phyloP scores from a whole-genome alignment of 2,329 filamentous ascomycete species.

The Akanthomyces uredinophilus region DNA sequence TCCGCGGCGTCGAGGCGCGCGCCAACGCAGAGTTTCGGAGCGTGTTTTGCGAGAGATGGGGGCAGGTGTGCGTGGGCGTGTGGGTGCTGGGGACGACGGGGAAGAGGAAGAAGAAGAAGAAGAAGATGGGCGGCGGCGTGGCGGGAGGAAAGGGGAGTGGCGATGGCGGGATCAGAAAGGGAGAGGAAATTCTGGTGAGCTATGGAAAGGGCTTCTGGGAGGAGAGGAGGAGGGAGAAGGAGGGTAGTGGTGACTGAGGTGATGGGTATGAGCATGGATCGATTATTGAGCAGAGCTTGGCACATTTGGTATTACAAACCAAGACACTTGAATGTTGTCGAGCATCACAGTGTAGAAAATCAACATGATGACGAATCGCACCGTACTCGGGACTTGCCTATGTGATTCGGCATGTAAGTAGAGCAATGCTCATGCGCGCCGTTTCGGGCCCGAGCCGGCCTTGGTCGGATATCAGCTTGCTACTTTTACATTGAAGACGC shows the following conservation, averaged over 20 bases:
- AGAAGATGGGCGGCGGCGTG: conserved; percentile 26
- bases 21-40: conserved; percentile 56
- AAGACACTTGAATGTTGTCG: too few relatives aligned
- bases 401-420: too few relatives aligned
- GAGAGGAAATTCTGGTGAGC: conserved; percentile 60
- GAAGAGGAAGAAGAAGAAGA: conserved; percentile 8
- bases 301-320: too few relatives aligned
- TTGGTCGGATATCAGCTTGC: too few relatives aligned
- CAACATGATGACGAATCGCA: not conserved
- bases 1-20: conserved; percentile 49
- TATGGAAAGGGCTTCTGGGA: conserved; percentile 66
- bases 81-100: conserved; percentile 37
- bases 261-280: not conserved
- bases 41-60: conserved; percentile 48
- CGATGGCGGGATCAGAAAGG: conserved; percentile 44
- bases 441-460: too few relatives aligned
- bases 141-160: not conserved
- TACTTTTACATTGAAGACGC: too few relatives aligned
- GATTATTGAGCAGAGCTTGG: too few relatives aligned
- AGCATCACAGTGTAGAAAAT: too few relatives aligned
- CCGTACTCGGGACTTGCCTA: not conserved
- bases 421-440: too few relatives aligned
- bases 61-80: conserved; percentile 52
- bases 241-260: not conserved
- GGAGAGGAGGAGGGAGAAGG: conserved; percentile 32